phyloP scores from a whole-genome alignment of 2,329 filamentous ascomycete species.

The Fusarium napiforme region DNA sequence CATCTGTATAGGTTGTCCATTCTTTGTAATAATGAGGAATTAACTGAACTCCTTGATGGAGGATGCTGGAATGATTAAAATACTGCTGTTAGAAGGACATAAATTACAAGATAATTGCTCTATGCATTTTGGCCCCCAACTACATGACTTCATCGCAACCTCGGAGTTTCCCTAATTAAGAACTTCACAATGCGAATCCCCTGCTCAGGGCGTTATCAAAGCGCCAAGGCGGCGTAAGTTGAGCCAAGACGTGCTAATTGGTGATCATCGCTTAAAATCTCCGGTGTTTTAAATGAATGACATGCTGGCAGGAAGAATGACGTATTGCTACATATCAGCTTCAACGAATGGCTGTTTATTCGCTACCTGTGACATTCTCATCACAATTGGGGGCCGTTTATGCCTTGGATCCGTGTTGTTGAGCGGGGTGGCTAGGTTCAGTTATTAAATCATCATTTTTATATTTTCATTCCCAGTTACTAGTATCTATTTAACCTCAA shows the following conservation, averaged over 20 bases:
- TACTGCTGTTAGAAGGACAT: no score
- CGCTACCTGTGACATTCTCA: neutral
- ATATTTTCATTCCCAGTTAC: no score
- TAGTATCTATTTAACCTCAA: no score
- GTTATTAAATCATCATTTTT: no score
- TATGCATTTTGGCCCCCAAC: neutral
- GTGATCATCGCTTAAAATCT: neutral
- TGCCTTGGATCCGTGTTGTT: neutral
- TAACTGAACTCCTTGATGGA: no score
- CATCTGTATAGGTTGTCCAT: no score
- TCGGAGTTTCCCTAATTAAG: neutral
- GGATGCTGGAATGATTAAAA: no score
- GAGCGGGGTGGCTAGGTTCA: no score
- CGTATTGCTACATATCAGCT: neutral
- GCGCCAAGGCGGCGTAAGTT: neutral
- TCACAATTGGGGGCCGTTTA: neutral
- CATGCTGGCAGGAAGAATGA: neutral
- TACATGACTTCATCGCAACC: neutral
- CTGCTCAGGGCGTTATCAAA: neutral
- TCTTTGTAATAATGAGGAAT: no score
- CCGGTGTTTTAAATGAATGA: neutral
- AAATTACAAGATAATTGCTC: no score
- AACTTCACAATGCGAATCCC: neutral
- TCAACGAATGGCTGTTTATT: neutral
- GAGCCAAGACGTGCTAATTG: neutral